A percentile compares a stretch with the other conserved stretches of the same genome.
Evolutionary conservation across 768 basidiomycete genomes (phyloP).

Genomic region (Trametes maxima): DNA sequence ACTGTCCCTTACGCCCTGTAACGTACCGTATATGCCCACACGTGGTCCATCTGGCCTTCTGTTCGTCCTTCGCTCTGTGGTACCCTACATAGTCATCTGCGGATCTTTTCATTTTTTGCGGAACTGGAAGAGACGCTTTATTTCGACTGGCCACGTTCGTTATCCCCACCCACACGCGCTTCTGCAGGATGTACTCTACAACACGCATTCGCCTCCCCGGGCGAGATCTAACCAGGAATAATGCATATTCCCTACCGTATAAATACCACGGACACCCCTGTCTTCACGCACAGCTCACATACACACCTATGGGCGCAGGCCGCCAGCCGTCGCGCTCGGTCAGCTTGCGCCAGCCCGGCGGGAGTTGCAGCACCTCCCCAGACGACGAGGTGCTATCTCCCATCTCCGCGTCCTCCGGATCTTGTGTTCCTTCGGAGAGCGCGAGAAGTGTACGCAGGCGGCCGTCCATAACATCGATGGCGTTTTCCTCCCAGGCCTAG

Average conservation of each 20-base stretch:
- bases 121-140: background rate
- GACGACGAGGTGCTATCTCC: background rate
- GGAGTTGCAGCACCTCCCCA: conserved; percentile 15
- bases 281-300: conserved; percentile 26
- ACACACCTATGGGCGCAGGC: conserved; percentile 71
- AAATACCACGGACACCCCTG: background rate
- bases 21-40: background rate
- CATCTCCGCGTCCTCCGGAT: background rate
- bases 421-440: conserved; percentile 1
- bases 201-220: background rate
- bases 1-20: background rate
- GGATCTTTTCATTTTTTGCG: background rate
- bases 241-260: background rate
- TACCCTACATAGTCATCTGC: background rate
- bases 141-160: background rate
- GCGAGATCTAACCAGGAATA: background rate
- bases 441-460: conserved; percentile 47
- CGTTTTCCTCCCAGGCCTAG: conserved; percentile 53
- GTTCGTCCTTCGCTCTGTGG: background rate
- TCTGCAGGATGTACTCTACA: conserved; percentile 2
- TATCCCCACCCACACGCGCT: too few species aligned
- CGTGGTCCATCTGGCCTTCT: background rate
- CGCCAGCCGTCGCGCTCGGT: conserved; percentile 52
- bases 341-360: conserved; percentile 58
- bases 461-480: conserved; percentile 57